Evolutionary conservation across 1,284 basidiomycete species (phyloP).

Genomic region (Vanrija humicola): DNA sequence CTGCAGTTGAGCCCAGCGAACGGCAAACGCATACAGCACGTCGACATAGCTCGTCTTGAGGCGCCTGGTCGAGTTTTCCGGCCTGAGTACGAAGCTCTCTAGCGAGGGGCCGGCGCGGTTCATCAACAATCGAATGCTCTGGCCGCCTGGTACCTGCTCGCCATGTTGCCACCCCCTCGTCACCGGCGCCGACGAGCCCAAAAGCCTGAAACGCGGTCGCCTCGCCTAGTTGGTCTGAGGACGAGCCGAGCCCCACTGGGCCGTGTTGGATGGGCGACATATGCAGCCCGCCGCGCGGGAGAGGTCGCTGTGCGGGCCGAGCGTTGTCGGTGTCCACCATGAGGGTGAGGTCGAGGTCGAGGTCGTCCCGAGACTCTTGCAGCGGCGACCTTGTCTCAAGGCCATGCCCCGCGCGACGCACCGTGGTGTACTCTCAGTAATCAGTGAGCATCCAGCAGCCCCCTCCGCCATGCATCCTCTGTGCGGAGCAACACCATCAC

Average conservation of each 20-base stretch:
- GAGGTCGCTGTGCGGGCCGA: slow-evolving; percentile 50
- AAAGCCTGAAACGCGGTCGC: slow-evolving; percentile 26
- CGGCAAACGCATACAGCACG: slow-evolving; percentile 40
- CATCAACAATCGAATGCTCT: slow-evolving; percentile 21
- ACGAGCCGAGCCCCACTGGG: slow-evolving; percentile 45
- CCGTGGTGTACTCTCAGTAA: too few relatives aligned
- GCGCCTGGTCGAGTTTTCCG: slow-evolving; percentile 44
- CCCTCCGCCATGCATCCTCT: too few relatives aligned
- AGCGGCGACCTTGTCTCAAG: too few relatives aligned
- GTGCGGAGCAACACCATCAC: too few relatives aligned
- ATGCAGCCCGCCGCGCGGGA: slow-evolving; percentile 46
- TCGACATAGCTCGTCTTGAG: slow-evolving; percentile 52
- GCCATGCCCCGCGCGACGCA: too few relatives aligned
- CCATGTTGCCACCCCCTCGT: slow-evolving; percentile 41
- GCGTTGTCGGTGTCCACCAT: too few relatives aligned
- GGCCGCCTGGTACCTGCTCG: slow-evolving; percentile 28
- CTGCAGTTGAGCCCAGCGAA: too few relatives aligned
- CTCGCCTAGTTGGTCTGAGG: slow-evolving; percentile 43
- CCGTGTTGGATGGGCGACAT: slow-evolving; percentile 56
- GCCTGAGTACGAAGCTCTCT: slow-evolving; percentile 28
- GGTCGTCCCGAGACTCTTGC: too few relatives aligned
- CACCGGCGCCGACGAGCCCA: slow-evolving; percentile 43
- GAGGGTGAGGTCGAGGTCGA: too few relatives aligned
- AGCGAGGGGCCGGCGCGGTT: slow-evolving; percentile 46
- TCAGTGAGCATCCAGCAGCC: too few relatives aligned